Conservation (phyloP, 768 basidiomycete species). For the Trametes villosa region DNA sequence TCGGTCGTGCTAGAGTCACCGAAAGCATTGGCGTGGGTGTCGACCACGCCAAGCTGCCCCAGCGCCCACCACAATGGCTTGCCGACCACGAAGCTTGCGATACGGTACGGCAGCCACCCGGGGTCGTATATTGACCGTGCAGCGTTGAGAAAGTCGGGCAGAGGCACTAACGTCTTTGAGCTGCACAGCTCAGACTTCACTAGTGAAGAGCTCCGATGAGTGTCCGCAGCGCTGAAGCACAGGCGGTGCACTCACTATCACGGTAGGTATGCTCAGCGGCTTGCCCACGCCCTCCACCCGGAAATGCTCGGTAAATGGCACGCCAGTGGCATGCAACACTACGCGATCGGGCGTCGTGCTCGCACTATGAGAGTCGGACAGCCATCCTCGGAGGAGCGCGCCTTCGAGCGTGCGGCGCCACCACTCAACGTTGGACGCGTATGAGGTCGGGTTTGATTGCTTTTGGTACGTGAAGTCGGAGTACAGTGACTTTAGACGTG, state of each 20-base stretch:
- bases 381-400: slow-evolving; percentile 61
- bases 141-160: slow-evolving; percentile 58
- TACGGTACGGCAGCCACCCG: slow-evolving; percentile 68
- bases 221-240: not conserved
- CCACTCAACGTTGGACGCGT: slow-evolving; percentile 82
- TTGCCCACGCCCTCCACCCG: slow-evolving; percentile 74
- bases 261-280: slow-evolving; percentile 70
- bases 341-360: slow-evolving; percentile 48
- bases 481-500: slow-evolving; percentile 79
- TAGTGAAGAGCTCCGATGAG: slow-evolving; percentile 47
- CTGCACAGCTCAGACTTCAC: slow-evolving; percentile 69
- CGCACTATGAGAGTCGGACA: slow-evolving; percentile 33
- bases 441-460: slow-evolving; percentile 82
- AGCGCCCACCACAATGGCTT: slow-evolving; percentile 89
- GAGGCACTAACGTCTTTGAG: slow-evolving; percentile 48
- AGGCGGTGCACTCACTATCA: slow-evolving; percentile 63
- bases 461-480: slow-evolving; percentile 87
- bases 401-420: slow-evolving; percentile 75
- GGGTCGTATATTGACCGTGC: slow-evolving; percentile 67
- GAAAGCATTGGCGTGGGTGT: slow-evolving; percentile 50
- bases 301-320: slow-evolving; percentile 57
- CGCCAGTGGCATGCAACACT: slow-evolving; percentile 58
- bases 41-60: slow-evolving; percentile 74
- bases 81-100: slow-evolving; percentile 73
- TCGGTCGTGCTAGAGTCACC: slow-evolving; percentile 45